Evolutionary conservation across 2,329 filamentous ascomycete genomes (phyloP).

Genomic region (Ascochyta viciae-villosae): DNA sequence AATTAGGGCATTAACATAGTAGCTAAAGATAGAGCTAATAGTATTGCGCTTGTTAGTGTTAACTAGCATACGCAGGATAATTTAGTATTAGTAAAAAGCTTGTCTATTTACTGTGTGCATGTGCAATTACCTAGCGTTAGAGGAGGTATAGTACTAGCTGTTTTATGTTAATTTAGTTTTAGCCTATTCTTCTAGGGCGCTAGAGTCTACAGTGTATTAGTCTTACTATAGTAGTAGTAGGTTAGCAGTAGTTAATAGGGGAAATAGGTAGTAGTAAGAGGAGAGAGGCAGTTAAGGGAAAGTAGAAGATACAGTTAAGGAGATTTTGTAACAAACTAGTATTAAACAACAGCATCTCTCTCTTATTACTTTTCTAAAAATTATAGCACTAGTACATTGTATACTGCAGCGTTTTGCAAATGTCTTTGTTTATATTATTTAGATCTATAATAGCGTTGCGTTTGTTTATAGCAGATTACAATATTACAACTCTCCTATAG

Average conservation of each 20-base stretch:
- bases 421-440: conserved; percentile 59
- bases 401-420: conserved; percentile 61
- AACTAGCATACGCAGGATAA: conserved; percentile 67
- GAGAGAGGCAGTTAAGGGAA: no score
- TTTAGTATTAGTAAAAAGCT: conserved; percentile 69
- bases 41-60: conserved; percentile 67
- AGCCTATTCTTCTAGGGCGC: conserved; percentile 65
- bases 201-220: conserved; percentile 55
- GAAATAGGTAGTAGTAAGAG: no score
- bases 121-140: conserved; percentile 62
- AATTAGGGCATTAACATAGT: conserved; percentile 65
- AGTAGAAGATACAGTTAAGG: no score
- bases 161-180: conserved; percentile 63
- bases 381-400: conserved; percentile 62
- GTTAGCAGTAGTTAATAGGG: background rate
- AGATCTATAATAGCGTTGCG: conserved; percentile 51
- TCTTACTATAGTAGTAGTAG: background rate
- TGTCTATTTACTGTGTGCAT: conserved; percentile 66
- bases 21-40: conserved; percentile 64
- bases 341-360: conserved; percentile 59
- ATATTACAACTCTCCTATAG: no score
- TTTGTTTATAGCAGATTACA: no score
- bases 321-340: conserved; percentile 48
- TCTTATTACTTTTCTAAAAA: conserved; percentile 62
- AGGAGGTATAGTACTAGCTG: conserved; percentile 67